Base-by-base conservation (phyloP, 768 basidiomycete genomes). In the Suillus americanus region DNA sequence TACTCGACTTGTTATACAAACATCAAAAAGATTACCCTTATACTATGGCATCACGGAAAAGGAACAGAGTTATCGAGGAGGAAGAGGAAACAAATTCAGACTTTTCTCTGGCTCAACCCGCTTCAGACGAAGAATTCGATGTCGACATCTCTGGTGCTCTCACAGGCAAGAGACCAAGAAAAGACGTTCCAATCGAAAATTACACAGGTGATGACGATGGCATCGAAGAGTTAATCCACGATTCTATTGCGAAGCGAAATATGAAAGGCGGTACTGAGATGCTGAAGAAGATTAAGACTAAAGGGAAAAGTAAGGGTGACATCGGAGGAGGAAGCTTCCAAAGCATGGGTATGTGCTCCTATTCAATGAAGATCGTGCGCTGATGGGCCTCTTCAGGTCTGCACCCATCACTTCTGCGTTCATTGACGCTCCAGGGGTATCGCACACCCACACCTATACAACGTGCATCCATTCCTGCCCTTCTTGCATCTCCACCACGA, bases 381-480 rank as follows among this genome's bases (percentile, higher is more conserved):
- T 60, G 20, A 41, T 38, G 46, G 12, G 1, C 13, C 46, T 45
- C 63, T 56, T 5, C 66, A 96, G 94, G 93, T 64, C 85, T 98
- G 10, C 86, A 91, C 67, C 94, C 95, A 0, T 86, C 87, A 33
- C 80, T 98, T 2, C 83, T 98, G 25, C 88, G 94, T 60, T 90
- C 94, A 2, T 79, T 99, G 45, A 90, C 91, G 2, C 82, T 96
- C n/a, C 90, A 97, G 72, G 97, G 97, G 20, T 98, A 94, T 77
- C 90, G 93, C 41, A 91, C 89, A 51, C 97, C 97, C 16, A 99
- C 97, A 0, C 97, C 97, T 0, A 99, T 99, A 59, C 97, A 99
- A 76, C 88, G 97, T 7, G 83, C 91, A 28, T 81, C 95, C 3
- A 92, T 99, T 53, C 97, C 97, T 7, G 81, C 89, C 23, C 85